These are phyloP conservation scores for Chrysanthemum lavandulifolium DNA, from an alignment of 129 eudicot species.

Conservation along the genomic window DNA sequence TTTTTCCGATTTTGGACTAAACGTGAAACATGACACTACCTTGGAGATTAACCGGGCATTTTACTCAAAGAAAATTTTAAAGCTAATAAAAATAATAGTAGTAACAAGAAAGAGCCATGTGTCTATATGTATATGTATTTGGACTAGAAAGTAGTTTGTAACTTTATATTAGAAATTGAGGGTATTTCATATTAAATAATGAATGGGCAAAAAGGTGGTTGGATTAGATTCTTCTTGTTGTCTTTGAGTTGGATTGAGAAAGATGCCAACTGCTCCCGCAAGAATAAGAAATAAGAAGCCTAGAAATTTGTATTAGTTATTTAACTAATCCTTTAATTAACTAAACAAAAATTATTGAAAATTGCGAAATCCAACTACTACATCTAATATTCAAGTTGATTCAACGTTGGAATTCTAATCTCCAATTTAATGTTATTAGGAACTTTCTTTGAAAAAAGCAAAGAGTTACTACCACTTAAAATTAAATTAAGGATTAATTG, in stretches of 20 bases:
- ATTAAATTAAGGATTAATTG: too few species aligned
- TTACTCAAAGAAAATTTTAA: too few species aligned
- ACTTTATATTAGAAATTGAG: too few species aligned
- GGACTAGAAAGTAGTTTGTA: too few species aligned
- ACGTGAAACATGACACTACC: too few species aligned
- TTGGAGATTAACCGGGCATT: too few species aligned
- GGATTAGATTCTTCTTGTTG: constrained; percentile 44
- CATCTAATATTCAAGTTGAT: constrained; percentile 14
- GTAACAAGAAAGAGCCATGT: too few species aligned
- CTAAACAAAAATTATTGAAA: not conserved
- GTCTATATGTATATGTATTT: too few species aligned
- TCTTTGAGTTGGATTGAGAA: constrained; percentile 39
- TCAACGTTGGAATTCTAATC: not conserved
- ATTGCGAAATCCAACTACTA: constrained; percentile 17
- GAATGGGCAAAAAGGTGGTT: constrained; percentile 22
- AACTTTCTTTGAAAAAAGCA: too few species aligned
- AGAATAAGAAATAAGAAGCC: constrained; percentile 29
- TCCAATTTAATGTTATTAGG: not conserved
- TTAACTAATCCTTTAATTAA: not conserved
- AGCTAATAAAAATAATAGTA: too few species aligned
- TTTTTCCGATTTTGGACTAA: too few species aligned
- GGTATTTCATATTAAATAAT: not conserved
- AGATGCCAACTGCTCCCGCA: constrained; percentile 43
- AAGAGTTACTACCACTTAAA: too few species aligned
- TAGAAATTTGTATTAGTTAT: constrained; percentile 19